These are phyloP conservation scores for Zygosaccharomyces pseudorouxii DNA, from an alignment of 805 yeast species.

Conservation along the genomic window DNA sequence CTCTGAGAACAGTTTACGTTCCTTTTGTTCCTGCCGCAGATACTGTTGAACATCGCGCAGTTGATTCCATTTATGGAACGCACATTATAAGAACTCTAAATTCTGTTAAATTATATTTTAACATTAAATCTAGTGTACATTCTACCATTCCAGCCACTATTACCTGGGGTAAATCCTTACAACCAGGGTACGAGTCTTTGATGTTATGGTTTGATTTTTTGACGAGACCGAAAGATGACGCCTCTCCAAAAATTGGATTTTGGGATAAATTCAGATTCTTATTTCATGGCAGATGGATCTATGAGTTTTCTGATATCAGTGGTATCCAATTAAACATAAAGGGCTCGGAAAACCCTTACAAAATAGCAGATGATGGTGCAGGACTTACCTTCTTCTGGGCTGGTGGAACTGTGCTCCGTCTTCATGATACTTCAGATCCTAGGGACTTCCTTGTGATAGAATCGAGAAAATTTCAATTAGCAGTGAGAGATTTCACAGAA, in stretches of 20 bases:
- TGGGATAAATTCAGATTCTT: slow-evolving; percentile 64
- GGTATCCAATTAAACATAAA: slow-evolving; percentile 62
- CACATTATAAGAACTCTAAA: slow-evolving; percentile 59
- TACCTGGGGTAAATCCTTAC: slow-evolving; percentile 62
- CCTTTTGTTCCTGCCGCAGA: slow-evolving; percentile 53
- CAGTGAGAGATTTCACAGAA: slow-evolving; percentile 43
- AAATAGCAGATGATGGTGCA: slow-evolving; percentile 50
- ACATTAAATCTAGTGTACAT: slow-evolving; percentile 43
- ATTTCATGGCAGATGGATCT: slow-evolving; percentile 49
- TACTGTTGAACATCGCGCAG: slow-evolving; percentile 29
- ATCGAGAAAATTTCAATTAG: slow-evolving; percentile 54
- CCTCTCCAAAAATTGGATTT: slow-evolving; percentile 58
- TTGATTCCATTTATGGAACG: slow-evolving; percentile 52
- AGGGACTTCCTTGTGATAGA: slow-evolving; percentile 49
- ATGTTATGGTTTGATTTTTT: slow-evolving; percentile 63
- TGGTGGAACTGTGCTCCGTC: slow-evolving; percentile 45
- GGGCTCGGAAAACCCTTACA: slow-evolving; percentile 56
- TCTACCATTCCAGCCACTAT: slow-evolving; percentile 48
- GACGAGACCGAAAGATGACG: slow-evolving; percentile 66
- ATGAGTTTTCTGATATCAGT: slow-evolving; percentile 41
- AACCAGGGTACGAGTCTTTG: slow-evolving; percentile 54
- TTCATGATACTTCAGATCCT: slow-evolving; percentile 49
- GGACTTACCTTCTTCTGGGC: slow-evolving; percentile 67
- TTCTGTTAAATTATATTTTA: slow-evolving; percentile 52
- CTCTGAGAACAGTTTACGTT: slow-evolving; percentile 48